These are phyloP conservation scores for Multifurca ochricompacta DNA, from an alignment of 768 basidiomycete species.

Conservation along the genomic window DNA sequence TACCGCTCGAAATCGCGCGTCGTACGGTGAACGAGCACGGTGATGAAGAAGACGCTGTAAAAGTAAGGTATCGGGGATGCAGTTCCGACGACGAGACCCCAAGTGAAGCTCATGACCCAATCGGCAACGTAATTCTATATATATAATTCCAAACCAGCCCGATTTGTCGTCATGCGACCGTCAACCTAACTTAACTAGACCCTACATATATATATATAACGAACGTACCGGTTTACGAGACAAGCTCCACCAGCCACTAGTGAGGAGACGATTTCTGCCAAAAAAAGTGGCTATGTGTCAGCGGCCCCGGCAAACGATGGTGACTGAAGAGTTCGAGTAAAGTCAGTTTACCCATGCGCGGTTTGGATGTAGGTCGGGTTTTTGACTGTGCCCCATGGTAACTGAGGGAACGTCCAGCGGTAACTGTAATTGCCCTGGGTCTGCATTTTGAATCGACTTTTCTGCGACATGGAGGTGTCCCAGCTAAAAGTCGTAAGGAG, in stretches of 20 bases:
- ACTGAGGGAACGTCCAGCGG: conserved; percentile 90
- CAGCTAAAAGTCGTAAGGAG: conserved; percentile 46
- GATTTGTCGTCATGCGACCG: no score
- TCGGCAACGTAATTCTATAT: conserved; percentile 88
- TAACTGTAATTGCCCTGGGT: conserved; percentile 79
- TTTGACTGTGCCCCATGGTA: conserved; percentile 72
- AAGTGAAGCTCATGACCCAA: conserved; percentile 77
- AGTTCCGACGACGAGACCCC: conserved; percentile 73
- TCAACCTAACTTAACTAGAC: no score
- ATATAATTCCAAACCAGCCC: neutral
- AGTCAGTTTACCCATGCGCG: conserved; percentile 68
- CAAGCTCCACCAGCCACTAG: conserved; percentile 90
- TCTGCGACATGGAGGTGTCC: conserved; percentile 94
- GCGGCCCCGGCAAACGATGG: no score
- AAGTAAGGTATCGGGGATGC: conserved; percentile 88
- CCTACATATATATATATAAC: no score
- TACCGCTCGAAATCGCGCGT: conserved; percentile 91
- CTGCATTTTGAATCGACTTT: conserved; percentile 97
- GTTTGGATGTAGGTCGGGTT: conserved; percentile 93
- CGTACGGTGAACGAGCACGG: conserved; percentile 85
- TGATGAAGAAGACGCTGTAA: conserved; percentile 94
- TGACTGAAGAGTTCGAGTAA: no score
- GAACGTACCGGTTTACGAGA: conserved; percentile 83
- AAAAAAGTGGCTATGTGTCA: neutral
- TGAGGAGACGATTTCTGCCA: conserved; percentile 76